Evolutionary conservation across 2,329 filamentous ascomycete species (phyloP), one percentile per base, ranked within the genome.

Genomic region (Fusarium musae): DNA sequence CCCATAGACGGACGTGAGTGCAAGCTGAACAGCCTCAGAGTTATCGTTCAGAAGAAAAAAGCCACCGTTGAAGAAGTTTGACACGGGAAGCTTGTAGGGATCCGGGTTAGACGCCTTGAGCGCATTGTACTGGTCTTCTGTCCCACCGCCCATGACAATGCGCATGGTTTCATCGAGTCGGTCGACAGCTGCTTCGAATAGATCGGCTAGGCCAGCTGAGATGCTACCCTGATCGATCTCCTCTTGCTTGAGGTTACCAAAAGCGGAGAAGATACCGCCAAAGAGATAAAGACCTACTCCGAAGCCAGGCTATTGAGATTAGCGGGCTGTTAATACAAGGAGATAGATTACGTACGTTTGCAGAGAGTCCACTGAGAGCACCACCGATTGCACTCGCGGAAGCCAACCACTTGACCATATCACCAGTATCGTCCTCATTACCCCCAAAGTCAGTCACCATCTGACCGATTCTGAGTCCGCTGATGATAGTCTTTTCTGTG

Each of bases 41-140:
- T 66, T 58, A 15, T 75, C 65, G 9, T 73, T 58, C 0, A 75
- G 17, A 0, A 73, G 49, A 10, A 73, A 73, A 50, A 70, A 73
- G 3, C 70, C 57, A 3, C 66, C 57, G 23, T 70, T 66, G 53
- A 73, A 73, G 49, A 73, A 73, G 23, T 60, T 70, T 26, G 70
- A 30, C 9, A 73, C 43, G 7, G 49, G 59, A n/a, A 49, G 57
- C 11, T 73, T 59, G 13, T 43, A 66, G 1, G 70, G 60, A 8
- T 72, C 70, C 1, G 53, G 66, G 13, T 63, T 70, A 16, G 53
- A 28, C 7, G 58, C 54, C 1, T 46, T 70, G 9, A 73, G 61
- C 1, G 15, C 44, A n/a, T 53, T 49, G 3, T 67, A 71, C 1
- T 53, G 36, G 5, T 67, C 62, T 21, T 62, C 56, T 8, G 26